Evolutionary conservation across 1,284 basidiomycete genomes (phyloP).

Genomic region (Gastroboletus turbinatus): DNA sequence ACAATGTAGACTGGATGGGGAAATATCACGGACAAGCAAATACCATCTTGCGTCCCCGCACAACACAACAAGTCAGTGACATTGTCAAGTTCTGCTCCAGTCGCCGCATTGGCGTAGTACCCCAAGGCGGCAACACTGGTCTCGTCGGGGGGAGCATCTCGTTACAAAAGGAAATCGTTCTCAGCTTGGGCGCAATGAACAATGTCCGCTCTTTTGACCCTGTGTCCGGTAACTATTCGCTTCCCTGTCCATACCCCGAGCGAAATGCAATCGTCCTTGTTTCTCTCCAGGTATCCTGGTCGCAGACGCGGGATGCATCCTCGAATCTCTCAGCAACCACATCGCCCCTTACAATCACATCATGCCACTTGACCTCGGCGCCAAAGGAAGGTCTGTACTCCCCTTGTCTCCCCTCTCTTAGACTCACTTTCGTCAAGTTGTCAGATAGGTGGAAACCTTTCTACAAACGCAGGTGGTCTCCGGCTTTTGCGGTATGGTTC

Average conservation of each 20-base stretch:
- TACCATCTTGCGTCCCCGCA: conserved; percentile 88
- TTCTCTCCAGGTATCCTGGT: conserved; percentile 60
- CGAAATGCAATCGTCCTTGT: conserved; percentile 1
- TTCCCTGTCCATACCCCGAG: conserved; percentile 11
- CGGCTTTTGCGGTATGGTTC: conserved; percentile 94
- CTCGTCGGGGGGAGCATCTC: conserved; percentile 97
- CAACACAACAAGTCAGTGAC: conserved; percentile 84
- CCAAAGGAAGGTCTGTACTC: conserved; percentile 83
- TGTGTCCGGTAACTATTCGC: conserved; percentile 65
- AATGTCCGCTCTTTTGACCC: conserved; percentile 91
- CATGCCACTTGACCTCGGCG: conserved; percentile 97
- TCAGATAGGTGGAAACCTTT: conserved; percentile 97
- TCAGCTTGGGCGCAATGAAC: conserved; percentile 84
- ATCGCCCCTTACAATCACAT: conserved; percentile 90
- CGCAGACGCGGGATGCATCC: conserved; percentile 90
- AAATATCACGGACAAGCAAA: conserved; percentile 87
- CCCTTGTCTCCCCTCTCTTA: not conserved
- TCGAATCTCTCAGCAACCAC: conserved; percentile 89
- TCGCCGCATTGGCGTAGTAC: conserved; percentile 83
- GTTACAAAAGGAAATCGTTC: conserved; percentile 83
- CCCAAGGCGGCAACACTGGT: conserved; percentile 98
- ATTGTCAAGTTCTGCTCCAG: conserved; percentile 86
- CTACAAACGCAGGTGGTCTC: conserved; percentile 97
- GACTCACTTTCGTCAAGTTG: conserved; percentile 55
- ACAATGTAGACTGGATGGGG: conserved; percentile 97